A percentile compares a stretch with the other conserved stretches of the same genome.
These are phyloP conservation scores for Talaromyces sp. DNA, from an alignment of 2,329 filamentous ascomycete species.

Conservation along the genomic window DNA sequence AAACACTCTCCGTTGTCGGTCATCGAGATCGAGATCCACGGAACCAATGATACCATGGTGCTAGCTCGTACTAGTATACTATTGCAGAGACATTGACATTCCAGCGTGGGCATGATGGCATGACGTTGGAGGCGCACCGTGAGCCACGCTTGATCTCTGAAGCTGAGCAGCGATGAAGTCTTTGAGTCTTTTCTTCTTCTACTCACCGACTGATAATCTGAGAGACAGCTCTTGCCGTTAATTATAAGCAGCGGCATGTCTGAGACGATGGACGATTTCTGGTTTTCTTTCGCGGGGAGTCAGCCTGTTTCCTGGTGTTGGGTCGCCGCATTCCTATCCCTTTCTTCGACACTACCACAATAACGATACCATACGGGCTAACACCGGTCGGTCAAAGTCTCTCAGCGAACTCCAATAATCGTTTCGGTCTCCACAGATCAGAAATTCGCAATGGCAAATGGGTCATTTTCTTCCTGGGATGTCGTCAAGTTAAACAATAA, in stretches of 20 bases:
- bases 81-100: conserved; percentile 1
- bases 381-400: neutral
- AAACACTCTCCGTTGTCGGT: neutral
- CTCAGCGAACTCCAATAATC: neutral
- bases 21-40: neutral
- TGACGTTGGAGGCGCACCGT: neutral
- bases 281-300: neutral
- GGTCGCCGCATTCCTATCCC: neutral
- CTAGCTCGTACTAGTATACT: neutral
- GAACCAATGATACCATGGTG: neutral
- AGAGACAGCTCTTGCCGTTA: neutral
- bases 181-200: neutral
- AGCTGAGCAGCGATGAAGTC: neutral
- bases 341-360: neutral
- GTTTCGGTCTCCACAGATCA: neutral
- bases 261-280: neutral
- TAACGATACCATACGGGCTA: neutral
- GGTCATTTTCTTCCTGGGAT: neutral
- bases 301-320: neutral
- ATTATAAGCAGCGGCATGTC: neutral
- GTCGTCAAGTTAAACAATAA: neutral
- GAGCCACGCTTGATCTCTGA: neutral
- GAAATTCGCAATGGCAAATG: neutral
- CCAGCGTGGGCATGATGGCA: conserved; percentile 1
- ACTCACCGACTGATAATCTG: neutral